A percentile compares a stretch with the other conserved stretches of the same genome.
These are phyloP conservation scores for Annulohypoxylon nitens DNA, from an alignment of 495 filamentous ascomycete genomes.

Conservation along the genomic window DNA sequence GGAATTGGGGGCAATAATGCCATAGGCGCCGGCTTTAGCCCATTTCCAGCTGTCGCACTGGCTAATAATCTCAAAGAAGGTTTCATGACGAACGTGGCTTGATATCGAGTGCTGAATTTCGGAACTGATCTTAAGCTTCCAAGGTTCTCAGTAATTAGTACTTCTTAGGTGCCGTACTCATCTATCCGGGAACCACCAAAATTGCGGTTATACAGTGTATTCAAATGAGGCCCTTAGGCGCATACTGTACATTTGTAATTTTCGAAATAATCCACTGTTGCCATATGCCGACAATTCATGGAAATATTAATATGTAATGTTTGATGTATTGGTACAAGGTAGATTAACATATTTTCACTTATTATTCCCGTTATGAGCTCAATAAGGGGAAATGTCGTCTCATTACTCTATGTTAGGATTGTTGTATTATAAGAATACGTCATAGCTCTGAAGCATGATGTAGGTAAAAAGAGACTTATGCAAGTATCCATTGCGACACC, in stretches of 20 bases:
- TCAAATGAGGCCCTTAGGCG: background rate
- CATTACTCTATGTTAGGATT: conserved; percentile 16
- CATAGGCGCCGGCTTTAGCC: conserved; percentile 68
- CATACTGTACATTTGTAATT: conserved; percentile 12
- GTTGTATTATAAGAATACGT: background rate
- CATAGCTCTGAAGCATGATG: background rate
- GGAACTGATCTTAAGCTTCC: conserved; percentile 3
- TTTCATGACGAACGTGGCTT: conserved; percentile 45
- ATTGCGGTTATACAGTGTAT: conserved; percentile 3
- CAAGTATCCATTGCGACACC: background rate
- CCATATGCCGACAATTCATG: background rate
- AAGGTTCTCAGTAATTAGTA: background rate
- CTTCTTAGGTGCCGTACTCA: background rate
- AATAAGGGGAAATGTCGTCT: background rate
- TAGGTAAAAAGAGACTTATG: background rate
- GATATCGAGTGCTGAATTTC: conserved; percentile 3
- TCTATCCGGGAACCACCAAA: background rate
- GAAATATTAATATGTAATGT: background rate
- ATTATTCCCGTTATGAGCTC: background rate
- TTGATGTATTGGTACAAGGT: background rate
- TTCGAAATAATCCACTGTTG: background rate
- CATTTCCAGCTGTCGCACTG: conserved; percentile 48
- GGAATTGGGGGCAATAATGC: conserved; percentile 91
- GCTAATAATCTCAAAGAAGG: conserved; percentile 49
- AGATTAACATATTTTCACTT: background rate